These are phyloP conservation scores for Aspergillus alliaceus DNA, from an alignment of 2,329 filamentous ascomycete genomes.

Conservation along the genomic window DNA sequence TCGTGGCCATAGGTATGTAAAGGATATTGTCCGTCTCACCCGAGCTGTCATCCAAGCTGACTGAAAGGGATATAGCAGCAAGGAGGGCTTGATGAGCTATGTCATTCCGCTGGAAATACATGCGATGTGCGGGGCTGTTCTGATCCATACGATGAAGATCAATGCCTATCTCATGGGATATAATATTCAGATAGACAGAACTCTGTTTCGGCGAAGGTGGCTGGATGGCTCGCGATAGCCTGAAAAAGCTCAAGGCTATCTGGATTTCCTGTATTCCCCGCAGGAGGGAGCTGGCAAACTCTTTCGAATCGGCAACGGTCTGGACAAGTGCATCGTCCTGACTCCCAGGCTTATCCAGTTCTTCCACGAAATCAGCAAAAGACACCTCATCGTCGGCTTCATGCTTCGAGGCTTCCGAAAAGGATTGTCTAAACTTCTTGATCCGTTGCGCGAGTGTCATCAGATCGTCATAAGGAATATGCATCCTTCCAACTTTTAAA, in stretches of 20 bases:
- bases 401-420: slow-evolving; percentile 34
- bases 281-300: slow-evolving; percentile 85
- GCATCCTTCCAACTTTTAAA: slow-evolving; percentile 85
- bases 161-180: slow-evolving; percentile 94
- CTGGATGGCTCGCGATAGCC: slow-evolving; percentile 76
- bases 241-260: slow-evolving; percentile 88
- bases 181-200: slow-evolving; percentile 79
- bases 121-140: slow-evolving; percentile 90
- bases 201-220: slow-evolving; percentile 64
- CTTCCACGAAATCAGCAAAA: slow-evolving; percentile 71
- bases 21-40: slow-evolving; percentile 81
- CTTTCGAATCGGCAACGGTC: slow-evolving; percentile 86
- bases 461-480: slow-evolving; percentile 87
- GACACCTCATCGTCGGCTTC: slow-evolving; percentile 60
- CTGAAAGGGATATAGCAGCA: slow-evolving; percentile 86
- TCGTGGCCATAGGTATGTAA: slow-evolving; percentile 97
- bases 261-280: slow-evolving; percentile 95
- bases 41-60: slow-evolving; percentile 87
- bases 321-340: slow-evolving; percentile 70
- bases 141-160: slow-evolving; percentile 89
- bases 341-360: slow-evolving; percentile 68
- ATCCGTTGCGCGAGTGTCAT: slow-evolving; percentile 44
- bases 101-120: slow-evolving; percentile 94
- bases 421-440: slow-evolving; percentile 34
- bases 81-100: slow-evolving; percentile 92